phyloP scores from a whole-genome alignment of 1,284 basidiomycete species.

The Ustilago shanxiensis region DNA sequence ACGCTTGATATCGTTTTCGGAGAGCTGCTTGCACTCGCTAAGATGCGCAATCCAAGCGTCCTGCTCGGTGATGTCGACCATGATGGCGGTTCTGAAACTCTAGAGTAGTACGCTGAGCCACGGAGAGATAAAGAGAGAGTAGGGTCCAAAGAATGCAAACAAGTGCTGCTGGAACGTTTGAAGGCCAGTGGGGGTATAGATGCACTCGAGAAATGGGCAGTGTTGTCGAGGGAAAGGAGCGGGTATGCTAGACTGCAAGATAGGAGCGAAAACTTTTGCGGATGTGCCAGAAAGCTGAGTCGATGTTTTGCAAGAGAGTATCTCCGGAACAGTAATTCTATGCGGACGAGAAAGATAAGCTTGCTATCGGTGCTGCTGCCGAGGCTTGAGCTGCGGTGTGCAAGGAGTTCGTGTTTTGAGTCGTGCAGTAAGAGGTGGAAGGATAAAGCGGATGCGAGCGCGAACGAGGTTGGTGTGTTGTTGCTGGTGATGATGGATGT shows the following conservation, averaged over 20 bases:
- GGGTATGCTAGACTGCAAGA: neutral
- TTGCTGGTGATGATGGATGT: constrained; percentile 1
- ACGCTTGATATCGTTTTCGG: constrained; percentile 95
- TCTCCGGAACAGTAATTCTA: constrained; percentile 12
- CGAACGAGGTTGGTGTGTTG: neutral
- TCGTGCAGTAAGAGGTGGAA: no score
- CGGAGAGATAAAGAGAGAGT: neutral
- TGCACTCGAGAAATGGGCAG: constrained; percentile 7
- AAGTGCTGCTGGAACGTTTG: neutral
- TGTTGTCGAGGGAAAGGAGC: neutral
- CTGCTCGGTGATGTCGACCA: constrained; percentile 69
- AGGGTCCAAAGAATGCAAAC: neutral
- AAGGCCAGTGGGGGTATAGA: constrained; percentile 17
- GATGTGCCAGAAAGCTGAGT: constrained; percentile 10
- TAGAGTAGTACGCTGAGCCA: constrained; percentile 14
- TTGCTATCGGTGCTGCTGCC: constrained; percentile 1
- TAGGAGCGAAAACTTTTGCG: neutral
- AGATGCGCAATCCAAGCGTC: constrained; percentile 91
- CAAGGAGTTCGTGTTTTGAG: neutral
- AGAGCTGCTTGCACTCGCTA: constrained; percentile 96
- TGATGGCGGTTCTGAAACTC: constrained; percentile 16
- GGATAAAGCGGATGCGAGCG: neutral
- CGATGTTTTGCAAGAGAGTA: neutral
- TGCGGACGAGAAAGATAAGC: constrained; percentile 12
- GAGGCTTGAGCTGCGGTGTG: constrained; percentile 1